A percentile compares a stretch with the other conserved stretches of the same genome.
phyloP scores from a whole-genome alignment of 2,329 filamentous ascomycete species.

The Pseudogymnoascus sp. region DNA sequence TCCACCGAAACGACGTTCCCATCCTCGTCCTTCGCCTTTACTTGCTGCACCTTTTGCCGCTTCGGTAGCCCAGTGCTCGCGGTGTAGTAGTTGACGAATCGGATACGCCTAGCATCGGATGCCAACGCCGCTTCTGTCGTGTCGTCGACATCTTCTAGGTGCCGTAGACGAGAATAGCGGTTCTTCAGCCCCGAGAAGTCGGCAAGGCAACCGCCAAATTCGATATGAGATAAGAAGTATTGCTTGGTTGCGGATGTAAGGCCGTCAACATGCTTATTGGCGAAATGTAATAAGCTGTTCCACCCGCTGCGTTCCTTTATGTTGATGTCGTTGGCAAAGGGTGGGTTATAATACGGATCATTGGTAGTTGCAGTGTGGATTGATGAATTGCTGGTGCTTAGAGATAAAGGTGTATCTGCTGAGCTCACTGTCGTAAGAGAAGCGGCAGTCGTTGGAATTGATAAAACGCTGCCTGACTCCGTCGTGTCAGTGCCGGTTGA shows the following conservation, averaged over 20 bases:
- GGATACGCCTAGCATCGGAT: slow-evolving; percentile 45
- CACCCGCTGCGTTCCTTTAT: slow-evolving; percentile 62
- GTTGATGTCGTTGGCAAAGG: slow-evolving; percentile 65
- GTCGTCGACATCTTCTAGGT: slow-evolving; percentile 63
- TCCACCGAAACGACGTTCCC: slow-evolving; percentile 15
- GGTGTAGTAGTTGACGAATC: slow-evolving; percentile 88
- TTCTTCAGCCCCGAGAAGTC: slow-evolving; percentile 62
- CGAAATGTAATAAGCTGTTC: slow-evolving; percentile 62
- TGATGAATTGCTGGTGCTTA: slow-evolving; percentile 14
- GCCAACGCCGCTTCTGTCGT: slow-evolving; percentile 25
- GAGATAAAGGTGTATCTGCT: not conserved
- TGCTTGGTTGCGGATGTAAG: slow-evolving; percentile 60
- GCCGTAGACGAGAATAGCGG: slow-evolving; percentile 61
- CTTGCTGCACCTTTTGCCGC: slow-evolving; percentile 28
- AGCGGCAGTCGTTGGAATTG: not conserved
- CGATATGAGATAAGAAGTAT: slow-evolving; percentile 70
- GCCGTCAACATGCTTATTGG: slow-evolving; percentile 71
- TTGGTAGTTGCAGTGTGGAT: slow-evolving; percentile 19
- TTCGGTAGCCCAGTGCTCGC: slow-evolving; percentile 68
- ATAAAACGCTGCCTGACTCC: not conserved
- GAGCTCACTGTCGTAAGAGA: not conserved
- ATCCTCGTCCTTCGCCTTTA: slow-evolving; percentile 15
- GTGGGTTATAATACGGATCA: slow-evolving; percentile 65
- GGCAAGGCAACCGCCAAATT: slow-evolving; percentile 73
- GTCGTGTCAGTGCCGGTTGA: not conserved